A percentile compares a stretch with the other conserved stretches of the same genome.
Evolutionary conservation across 2,329 filamentous ascomycete genomes (phyloP).

Genomic region (Hortaea sp.): DNA sequence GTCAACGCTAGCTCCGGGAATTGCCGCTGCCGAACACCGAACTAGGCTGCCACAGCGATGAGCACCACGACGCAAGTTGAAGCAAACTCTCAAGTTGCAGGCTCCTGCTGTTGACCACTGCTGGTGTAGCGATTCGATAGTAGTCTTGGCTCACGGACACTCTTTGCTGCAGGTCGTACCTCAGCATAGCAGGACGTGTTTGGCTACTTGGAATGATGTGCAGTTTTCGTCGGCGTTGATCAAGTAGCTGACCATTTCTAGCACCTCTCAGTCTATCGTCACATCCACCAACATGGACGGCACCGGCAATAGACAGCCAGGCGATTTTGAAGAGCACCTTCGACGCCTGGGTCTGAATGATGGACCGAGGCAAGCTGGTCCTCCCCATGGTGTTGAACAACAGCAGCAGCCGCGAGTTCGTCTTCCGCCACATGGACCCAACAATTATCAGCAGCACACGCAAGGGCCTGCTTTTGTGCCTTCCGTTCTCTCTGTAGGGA

Average conservation of each 20-base stretch:
- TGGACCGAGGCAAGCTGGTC: not conserved
- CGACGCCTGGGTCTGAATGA: slow-evolving; percentile 50
- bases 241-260: too few relatives aligned
- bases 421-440: slow-evolving; percentile 3
- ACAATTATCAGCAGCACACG: not conserved
- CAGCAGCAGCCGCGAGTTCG: slow-evolving; percentile 3
- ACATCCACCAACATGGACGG: not conserved
- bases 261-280: too few relatives aligned
- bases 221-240: too few relatives aligned
- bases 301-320: not conserved
- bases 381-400: not conserved
- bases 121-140: too few relatives aligned
- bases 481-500: not conserved
- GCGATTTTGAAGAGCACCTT: slow-evolving; percentile 46
- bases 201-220: too few relatives aligned
- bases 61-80: too few relatives aligned
- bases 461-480: not conserved
- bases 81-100: too few relatives aligned
- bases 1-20: not conserved
- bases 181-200: too few relatives aligned
- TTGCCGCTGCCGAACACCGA: slow-evolving; percentile 1
- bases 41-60: slow-evolving; percentile 4
- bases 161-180: too few relatives aligned
- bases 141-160: too few relatives aligned
- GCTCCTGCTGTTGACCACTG: too few relatives aligned